Conservation (phyloP, 2,329 filamentous ascomycete genomes). For the Cryphonectria naterciae region DNA sequence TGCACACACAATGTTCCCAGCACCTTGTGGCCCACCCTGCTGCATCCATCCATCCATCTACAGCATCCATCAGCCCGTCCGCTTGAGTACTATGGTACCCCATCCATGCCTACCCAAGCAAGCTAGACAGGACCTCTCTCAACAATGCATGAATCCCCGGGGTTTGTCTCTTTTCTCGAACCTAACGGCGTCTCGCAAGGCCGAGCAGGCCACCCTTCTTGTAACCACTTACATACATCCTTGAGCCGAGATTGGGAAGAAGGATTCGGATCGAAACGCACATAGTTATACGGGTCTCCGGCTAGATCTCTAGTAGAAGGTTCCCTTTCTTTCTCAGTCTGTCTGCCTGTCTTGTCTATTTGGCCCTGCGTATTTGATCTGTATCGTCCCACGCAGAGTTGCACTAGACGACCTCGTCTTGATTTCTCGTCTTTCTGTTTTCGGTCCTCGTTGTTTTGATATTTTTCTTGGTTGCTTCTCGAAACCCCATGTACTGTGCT, state of each 20-base stretch:
- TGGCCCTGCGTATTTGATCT: conserved; percentile 7
- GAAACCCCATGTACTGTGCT: background rate
- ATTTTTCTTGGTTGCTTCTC: background rate
- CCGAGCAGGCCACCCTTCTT: background rate
- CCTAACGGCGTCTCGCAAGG: background rate
- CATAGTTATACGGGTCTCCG: background rate
- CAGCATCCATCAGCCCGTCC: background rate
- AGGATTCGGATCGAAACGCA: conserved; percentile 4
- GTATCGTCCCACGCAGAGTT: background rate
- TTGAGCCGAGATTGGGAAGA: background rate
- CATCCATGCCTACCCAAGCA: background rate
- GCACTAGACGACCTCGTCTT: background rate
- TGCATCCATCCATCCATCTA: background rate
- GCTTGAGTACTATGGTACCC: background rate
- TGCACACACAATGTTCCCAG: background rate
- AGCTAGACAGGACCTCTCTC: background rate
- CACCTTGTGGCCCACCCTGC: background rate
- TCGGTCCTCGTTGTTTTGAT: background rate
- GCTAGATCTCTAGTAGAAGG: background rate
- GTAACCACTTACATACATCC: background rate
- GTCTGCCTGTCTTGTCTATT: background rate
- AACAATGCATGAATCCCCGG: background rate
- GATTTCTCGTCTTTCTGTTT: conserved; percentile 4
- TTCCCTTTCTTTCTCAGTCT: background rate
- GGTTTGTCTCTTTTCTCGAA: background rate